These are phyloP conservation scores for Paratinospora sagittata DNA, from an alignment of 164 flowering plant species.

Conservation along the genomic window DNA sequence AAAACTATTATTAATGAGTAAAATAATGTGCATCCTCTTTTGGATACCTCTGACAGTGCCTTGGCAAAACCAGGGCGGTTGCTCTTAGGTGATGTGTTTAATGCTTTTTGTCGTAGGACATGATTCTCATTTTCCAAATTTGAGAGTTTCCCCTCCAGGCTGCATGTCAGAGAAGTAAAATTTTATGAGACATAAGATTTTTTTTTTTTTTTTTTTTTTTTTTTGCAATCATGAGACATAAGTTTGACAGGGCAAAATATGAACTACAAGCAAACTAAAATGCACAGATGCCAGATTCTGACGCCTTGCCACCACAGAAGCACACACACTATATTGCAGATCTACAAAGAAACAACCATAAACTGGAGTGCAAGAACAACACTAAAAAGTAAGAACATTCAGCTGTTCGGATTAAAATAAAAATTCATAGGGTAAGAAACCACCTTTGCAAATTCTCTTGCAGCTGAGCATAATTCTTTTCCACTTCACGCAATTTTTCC, in stretches of 20 bases:
- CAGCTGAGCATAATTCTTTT: constrained; percentile 51
- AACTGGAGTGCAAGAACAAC: background rate
- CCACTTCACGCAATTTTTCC: constrained; percentile 64
- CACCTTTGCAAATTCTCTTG: constrained; percentile 71
- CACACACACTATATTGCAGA: background rate
- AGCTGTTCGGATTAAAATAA: background rate
- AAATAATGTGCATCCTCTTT: background rate
- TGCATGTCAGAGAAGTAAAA: constrained; percentile 19
- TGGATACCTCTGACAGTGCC: constrained; percentile 53
- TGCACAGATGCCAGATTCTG: background rate
- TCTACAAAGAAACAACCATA: background rate
- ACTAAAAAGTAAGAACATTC: background rate
- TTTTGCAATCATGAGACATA: background rate
- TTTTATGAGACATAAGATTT: too few relatives aligned
- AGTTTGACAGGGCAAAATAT: background rate
- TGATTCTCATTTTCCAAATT: constrained; percentile 78
- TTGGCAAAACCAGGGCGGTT: constrained; percentile 44
- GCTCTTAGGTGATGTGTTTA: constrained; percentile 50
- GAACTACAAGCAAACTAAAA: background rate
- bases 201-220: too few relatives aligned
- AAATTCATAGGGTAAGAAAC: constrained; percentile 5
- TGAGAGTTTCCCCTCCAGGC: constrained; percentile 80
- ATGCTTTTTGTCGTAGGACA: constrained; percentile 69
- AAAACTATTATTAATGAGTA: background rate
- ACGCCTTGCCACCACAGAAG: background rate